Evolutionary conservation across 306 rosid species (phyloP).

Genomic region (Vigna reflexopilosa): DNA sequence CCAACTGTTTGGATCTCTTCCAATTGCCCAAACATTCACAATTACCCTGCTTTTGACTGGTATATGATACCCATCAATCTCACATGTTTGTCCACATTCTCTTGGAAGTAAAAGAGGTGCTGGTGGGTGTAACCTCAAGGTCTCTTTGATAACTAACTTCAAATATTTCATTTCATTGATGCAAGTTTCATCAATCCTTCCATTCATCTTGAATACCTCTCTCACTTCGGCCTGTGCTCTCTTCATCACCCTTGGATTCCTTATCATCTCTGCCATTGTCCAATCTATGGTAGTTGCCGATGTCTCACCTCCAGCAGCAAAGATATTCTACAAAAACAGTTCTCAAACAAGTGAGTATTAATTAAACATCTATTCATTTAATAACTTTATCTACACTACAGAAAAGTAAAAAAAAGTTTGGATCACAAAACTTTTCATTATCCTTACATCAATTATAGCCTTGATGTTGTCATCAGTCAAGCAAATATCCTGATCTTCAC

Average conservation of each 20-base stretch:
- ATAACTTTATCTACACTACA: neutral
- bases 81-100: slow-evolving; percentile 30
- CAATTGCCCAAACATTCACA: slow-evolving; percentile 52
- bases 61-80: slow-evolving; percentile 44
- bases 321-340: slow-evolving; percentile 35
- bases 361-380: neutral
- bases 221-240: slow-evolving; percentile 46
- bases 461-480: slow-evolving; percentile 41
- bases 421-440: neutral
- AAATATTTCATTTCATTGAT: slow-evolving; percentile 37
- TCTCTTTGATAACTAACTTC: slow-evolving; percentile 49
- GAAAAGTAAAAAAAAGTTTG: neutral
- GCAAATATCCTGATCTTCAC: slow-evolving; percentile 8
- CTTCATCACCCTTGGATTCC: slow-evolving; percentile 41
- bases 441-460: slow-evolving; percentile 41
- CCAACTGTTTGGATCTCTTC: slow-evolving; percentile 53
- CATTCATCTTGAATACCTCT: slow-evolving; percentile 4
- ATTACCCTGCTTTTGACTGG: slow-evolving; percentile 40
- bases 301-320: slow-evolving; percentile 52
- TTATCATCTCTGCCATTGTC: slow-evolving; percentile 45
- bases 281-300: slow-evolving; percentile 44
- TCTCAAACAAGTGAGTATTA: slow-evolving; percentile 5
- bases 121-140: slow-evolving; percentile 45
- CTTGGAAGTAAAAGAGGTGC: slow-evolving; percentile 42
- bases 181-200: slow-evolving; percentile 23